phyloP scores from a whole-genome alignment of 139 green algal species.

The Tetradesmus obliquus region DNA sequence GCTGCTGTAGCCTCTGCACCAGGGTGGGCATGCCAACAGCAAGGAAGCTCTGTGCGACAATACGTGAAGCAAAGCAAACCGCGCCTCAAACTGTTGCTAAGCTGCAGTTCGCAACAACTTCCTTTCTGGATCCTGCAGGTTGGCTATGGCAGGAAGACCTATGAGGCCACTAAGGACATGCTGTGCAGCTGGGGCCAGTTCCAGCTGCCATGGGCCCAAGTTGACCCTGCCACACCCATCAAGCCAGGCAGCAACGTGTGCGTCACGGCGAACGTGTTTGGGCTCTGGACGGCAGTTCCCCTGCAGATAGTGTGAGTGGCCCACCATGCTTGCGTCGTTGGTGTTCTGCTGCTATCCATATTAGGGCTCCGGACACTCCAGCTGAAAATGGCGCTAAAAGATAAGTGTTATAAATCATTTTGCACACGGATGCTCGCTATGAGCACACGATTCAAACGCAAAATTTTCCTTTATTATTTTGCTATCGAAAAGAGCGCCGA shows the following conservation, averaged over 20 bases:
- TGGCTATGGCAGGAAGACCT: slow-evolving; percentile 55
- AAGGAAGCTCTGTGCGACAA: no score
- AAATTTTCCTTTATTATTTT: no score
- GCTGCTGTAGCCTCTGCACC: no score
- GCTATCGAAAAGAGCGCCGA: no score
- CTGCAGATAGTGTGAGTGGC: slow-evolving; percentile 58
- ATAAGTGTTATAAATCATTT: no score
- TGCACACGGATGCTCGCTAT: no score
- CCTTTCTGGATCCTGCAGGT: slow-evolving; percentile 44
- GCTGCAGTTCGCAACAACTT: neutral
- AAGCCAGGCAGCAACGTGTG: slow-evolving; percentile 39
- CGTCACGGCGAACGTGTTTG: slow-evolving; percentile 61
- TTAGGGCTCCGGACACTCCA: no score
- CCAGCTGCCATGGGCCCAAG: slow-evolving; percentile 66
- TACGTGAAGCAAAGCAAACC: no score
- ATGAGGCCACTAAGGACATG: slow-evolving; percentile 37
- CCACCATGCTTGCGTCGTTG: neutral
- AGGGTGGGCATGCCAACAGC: no score
- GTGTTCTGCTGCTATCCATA: neutral
- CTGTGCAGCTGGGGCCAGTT: slow-evolving; percentile 66
- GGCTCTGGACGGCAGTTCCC: slow-evolving; percentile 64
- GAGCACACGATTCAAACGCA: no score
- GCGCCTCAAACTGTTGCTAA: neutral
- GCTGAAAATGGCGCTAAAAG: no score
- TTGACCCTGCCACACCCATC: slow-evolving; percentile 51